Conservation (phyloP, 441 rosid genomes). For the Pelargonium fulgidum region DNA sequence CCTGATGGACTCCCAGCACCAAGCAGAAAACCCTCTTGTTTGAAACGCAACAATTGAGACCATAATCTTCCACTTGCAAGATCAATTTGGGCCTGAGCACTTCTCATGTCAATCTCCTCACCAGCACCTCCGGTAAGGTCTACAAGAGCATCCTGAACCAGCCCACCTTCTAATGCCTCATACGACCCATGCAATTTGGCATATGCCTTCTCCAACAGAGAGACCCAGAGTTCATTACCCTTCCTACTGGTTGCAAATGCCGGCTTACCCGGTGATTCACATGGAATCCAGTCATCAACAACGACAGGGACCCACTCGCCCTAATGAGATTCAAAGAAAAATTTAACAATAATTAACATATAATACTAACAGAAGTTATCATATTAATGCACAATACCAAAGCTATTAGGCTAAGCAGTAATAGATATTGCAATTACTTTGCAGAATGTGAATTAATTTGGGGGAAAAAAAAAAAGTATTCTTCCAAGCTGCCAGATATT, state of each 20-base stretch:
- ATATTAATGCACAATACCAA: not conserved
- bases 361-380: not conserved
- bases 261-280: constrained; percentile 92
- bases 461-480: not conserved
- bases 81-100: constrained; percentile 99
- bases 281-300: constrained; percentile 99
- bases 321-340: constrained; percentile 36
- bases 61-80: constrained; percentile 99
- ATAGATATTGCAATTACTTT: not conserved
- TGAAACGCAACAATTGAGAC: constrained; percentile 96
- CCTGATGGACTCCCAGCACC: constrained; percentile 99
- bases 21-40: constrained; percentile 96
- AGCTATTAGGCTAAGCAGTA: not conserved
- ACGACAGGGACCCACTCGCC: constrained; percentile 99
- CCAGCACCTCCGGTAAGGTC: constrained; percentile 99
- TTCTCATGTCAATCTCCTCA: constrained; percentile 99
- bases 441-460: not conserved
- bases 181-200: constrained; percentile 99
- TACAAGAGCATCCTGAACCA: constrained; percentile 99
- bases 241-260: constrained; percentile 98
- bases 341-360: not conserved
- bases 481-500: not conserved
- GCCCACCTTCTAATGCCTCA: constrained; percentile 99
- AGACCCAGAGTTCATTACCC: constrained; percentile 96
- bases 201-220: constrained; percentile 94